These are phyloP conservation scores for Telfairia occidentalis DNA, from an alignment of 331 rosid genomes.

Conservation along the genomic window DNA sequence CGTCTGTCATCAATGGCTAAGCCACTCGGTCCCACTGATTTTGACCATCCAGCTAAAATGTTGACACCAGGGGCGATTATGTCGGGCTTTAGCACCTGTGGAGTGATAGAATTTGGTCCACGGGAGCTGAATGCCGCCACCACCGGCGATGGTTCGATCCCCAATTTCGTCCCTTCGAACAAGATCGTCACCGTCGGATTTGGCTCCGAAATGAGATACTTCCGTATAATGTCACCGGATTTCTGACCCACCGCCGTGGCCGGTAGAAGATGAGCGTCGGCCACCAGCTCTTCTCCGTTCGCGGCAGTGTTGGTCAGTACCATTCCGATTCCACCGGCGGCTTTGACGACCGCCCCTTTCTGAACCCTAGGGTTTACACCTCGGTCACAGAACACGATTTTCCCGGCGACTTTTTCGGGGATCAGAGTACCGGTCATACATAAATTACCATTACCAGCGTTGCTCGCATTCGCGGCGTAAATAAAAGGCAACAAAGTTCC, in stretches of 20 bases:
- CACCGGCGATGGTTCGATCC: slow-evolving; percentile 56
- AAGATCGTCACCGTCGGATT: slow-evolving; percentile 34
- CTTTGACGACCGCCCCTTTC: slow-evolving; percentile 49
- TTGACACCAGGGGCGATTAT: slow-evolving; percentile 68
- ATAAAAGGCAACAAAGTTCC: slow-evolving; percentile 27
- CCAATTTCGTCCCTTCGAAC: slow-evolving; percentile 47
- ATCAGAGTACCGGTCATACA: slow-evolving; percentile 38
- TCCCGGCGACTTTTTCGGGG: slow-evolving; percentile 48
- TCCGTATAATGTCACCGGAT: slow-evolving; percentile 27
- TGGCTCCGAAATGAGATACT: slow-evolving; percentile 26
- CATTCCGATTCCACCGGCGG: slow-evolving; percentile 75
- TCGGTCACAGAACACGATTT: slow-evolving; percentile 63
- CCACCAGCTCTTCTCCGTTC: slow-evolving; percentile 49
- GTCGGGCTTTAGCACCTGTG: slow-evolving; percentile 60
- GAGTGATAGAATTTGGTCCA: slow-evolving; percentile 50
- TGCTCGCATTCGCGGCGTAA: slow-evolving; percentile 50
- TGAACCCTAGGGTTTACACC: slow-evolving; percentile 33
- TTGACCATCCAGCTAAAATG: slow-evolving; percentile 60
- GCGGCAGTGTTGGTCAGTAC: slow-evolving; percentile 34
- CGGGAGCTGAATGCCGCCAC: slow-evolving; percentile 69
- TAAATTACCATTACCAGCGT: slow-evolving; percentile 16
- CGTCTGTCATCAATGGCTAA: slow-evolving; percentile 33
- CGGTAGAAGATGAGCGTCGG: slow-evolving; percentile 55
- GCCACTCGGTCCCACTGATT: slow-evolving; percentile 25
- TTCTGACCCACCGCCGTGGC: slow-evolving; percentile 41